A percentile compares a stretch with the other conserved stretches of the same genome.
Evolutionary conservation across 164 flowering plant species (phyloP).

Genomic region (Paratinospora sagittata): DNA sequence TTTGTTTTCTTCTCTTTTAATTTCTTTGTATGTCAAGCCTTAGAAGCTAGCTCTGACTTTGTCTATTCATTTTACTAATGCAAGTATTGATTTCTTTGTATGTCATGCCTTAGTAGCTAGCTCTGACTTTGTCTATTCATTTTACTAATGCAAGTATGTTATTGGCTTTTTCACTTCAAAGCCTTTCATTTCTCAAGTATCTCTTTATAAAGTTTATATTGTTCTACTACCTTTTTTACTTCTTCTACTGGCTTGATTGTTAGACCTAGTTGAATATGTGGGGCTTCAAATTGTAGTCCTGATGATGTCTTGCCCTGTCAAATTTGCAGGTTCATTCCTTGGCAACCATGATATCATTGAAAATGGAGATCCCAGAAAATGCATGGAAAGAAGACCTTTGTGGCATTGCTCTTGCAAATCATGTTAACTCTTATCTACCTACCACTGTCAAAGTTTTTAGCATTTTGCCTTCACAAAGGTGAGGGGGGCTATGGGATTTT

Average conservation of each 20-base stretch:
- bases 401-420: slow-evolving; percentile 66
- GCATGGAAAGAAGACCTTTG: slow-evolving; percentile 75
- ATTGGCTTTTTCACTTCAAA: background rate
- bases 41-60: background rate
- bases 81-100: background rate
- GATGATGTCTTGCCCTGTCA: slow-evolving; percentile 3
- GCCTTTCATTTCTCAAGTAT: background rate
- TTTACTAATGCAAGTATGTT: background rate
- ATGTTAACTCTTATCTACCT: slow-evolving; percentile 62
- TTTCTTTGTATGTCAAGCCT: background rate
- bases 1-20: background rate
- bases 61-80: background rate
- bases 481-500: slow-evolving; percentile 10
- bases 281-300: background rate
- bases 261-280: background rate
- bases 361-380: slow-evolving; percentile 85
- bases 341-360: slow-evolving; percentile 74
- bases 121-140: background rate
- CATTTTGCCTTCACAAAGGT: slow-evolving; percentile 79
- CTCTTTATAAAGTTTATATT: background rate
- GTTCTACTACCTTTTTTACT: background rate
- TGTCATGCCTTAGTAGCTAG: background rate
- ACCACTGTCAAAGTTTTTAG: slow-evolving; percentile 67
- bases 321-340: slow-evolving; percentile 73
- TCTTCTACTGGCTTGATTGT: background rate